A percentile compares a stretch with the other conserved stretches of the same genome.
phyloP scores from a whole-genome alignment of 495 filamentous ascomycete species.

The Aspergillus diversus region DNA sequence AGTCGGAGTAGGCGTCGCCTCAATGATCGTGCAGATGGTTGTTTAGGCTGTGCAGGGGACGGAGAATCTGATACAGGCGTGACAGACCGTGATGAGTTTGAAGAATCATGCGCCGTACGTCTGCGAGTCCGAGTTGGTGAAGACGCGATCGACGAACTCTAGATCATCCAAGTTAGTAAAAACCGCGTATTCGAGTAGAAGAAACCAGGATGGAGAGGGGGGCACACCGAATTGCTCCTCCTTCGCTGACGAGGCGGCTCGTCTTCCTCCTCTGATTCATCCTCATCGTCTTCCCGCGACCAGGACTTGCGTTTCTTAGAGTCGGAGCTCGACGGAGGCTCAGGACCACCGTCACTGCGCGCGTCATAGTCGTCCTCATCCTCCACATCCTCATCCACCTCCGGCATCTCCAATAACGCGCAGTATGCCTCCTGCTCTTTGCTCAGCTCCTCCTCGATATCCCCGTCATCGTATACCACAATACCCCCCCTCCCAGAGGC shows the following conservation, averaged over 20 bases:
- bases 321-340: conserved; percentile 27
- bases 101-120: conserved; percentile 39
- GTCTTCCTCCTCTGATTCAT: conserved; percentile 69
- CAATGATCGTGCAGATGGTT: conserved; percentile 69
- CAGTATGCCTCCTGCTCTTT: conserved; percentile 80
- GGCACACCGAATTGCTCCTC: conserved; percentile 81
- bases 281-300: conserved; percentile 72
- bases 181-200: neutral
- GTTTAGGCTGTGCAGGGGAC: conserved; percentile 60
- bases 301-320: conserved; percentile 83
- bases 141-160: conserved; percentile 64
- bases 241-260: conserved; percentile 72
- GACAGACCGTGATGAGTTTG: conserved; percentile 49
- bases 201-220: neutral
- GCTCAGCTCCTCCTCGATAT: conserved; percentile 85
- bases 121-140: conserved; percentile 49
- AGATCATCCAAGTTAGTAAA: conserved; percentile 30
- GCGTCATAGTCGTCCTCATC: conserved; percentile 48
- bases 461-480: conserved; percentile 92
- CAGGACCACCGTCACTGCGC: conserved; percentile 34
- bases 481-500: conserved; percentile 80
- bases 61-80: conserved; percentile 54
- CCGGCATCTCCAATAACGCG: conserved; percentile 84
- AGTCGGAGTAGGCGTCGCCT: conserved; percentile 72
- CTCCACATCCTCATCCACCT: conserved; percentile 80